Conservation (phyloP, 2,329 filamentous ascomycete genomes). For the Emydomyces testavorans region DNA sequence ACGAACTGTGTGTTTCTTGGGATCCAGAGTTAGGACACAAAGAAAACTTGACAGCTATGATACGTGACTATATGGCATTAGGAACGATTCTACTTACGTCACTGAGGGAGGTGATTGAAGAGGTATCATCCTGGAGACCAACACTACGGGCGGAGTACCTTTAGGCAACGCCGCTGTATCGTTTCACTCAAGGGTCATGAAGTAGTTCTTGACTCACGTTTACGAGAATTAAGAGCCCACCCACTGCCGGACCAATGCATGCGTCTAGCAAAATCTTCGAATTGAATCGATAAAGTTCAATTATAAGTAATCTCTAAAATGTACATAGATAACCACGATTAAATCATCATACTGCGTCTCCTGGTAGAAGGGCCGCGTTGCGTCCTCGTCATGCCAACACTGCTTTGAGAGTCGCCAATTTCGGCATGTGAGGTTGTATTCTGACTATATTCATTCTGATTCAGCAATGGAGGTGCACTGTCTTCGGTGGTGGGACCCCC, state of each 20-base stretch:
- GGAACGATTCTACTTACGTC: too few species aligned
- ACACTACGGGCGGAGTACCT: too few species aligned
- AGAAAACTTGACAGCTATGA: too few species aligned
- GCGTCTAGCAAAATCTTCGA: not conserved
- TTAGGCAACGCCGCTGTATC: too few species aligned
- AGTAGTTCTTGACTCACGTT: too few species aligned
- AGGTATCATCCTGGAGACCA: too few species aligned
- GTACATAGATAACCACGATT: slow-evolving; percentile 3
- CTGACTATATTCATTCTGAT: not conserved
- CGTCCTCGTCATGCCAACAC: not conserved
- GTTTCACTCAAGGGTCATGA: too few species aligned
- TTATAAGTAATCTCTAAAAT: slow-evolving; percentile 4
- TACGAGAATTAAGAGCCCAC: too few species aligned
- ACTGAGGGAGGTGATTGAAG: too few species aligned
- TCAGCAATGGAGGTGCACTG: not conserved
- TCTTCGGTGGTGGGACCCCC: not conserved
- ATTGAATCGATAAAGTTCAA: not conserved
- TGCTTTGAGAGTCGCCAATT: not conserved
- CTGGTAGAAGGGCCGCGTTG: slow-evolving; percentile 25
- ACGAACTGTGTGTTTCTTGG: not conserved
- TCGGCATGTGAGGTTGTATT: not conserved
- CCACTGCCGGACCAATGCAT: too few species aligned
- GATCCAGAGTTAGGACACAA: too few species aligned
- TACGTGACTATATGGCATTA: too few species aligned
- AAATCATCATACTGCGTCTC: slow-evolving; percentile 35